These are phyloP conservation scores for Arthrocladium fulminans DNA, from an alignment of 2,329 filamentous ascomycete genomes.

Conservation along the genomic window DNA sequence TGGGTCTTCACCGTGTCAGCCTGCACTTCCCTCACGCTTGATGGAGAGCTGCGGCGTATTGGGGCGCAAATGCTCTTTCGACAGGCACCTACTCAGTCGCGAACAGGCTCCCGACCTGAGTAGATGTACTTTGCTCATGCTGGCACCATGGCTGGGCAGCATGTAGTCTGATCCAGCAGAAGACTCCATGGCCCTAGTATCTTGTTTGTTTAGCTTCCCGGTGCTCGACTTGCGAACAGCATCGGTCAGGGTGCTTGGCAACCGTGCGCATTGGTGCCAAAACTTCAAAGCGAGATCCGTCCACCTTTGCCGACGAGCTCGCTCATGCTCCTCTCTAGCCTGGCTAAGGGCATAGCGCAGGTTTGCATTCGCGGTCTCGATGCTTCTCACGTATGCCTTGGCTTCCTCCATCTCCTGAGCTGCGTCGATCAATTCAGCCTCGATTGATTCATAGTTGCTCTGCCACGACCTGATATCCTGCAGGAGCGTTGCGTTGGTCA, in stretches of 20 bases:
- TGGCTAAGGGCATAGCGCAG: constrained; percentile 7
- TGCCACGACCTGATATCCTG: constrained; percentile 2
- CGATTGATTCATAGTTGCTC: constrained; percentile 3
- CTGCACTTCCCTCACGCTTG: not conserved
- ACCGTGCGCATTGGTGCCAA: not conserved
- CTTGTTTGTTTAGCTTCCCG: not conserved
- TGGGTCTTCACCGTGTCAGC: not conserved
- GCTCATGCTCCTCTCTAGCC: constrained; percentile 7
- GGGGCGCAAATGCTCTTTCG: not conserved
- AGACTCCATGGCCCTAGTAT: not conserved
- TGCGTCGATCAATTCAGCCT: constrained; percentile 2
- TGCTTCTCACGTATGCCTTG: constrained; percentile 1
- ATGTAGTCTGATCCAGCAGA: not conserved
- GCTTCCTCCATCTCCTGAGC: constrained; percentile 4
- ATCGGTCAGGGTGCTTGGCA: not conserved
- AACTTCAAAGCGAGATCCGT: not conserved
- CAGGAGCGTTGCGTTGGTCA: constrained; percentile 1
- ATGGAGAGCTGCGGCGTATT: not conserved
- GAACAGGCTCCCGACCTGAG: not conserved
- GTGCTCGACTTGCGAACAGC: not conserved
- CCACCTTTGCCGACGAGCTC: not conserved
- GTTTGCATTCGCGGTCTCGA: constrained; percentile 5
- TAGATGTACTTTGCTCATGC: not conserved
- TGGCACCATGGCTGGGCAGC: not conserved
- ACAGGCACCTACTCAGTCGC: not conserved